A percentile compares a stretch with the other conserved stretches of the same genome.
These are phyloP conservation scores for Kluyveromyces dobzhanskii DNA, from an alignment of 805 yeast genomes.

Conservation along the genomic window DNA sequence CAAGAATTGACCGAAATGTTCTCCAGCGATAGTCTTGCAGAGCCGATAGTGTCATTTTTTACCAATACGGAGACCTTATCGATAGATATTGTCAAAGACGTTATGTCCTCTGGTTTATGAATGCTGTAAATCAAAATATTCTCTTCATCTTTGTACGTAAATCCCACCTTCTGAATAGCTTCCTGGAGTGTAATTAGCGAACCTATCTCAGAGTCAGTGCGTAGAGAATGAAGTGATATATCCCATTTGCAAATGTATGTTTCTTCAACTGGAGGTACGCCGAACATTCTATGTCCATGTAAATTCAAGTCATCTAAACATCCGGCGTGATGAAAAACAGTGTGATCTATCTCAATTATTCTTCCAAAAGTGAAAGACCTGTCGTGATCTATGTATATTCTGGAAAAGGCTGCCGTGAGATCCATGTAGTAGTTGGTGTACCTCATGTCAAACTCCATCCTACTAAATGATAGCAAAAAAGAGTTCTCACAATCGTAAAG, in stretches of 20 bases:
- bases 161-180: constrained; percentile 41
- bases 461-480: constrained; percentile 53
- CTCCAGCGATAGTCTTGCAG: not conserved
- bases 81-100: constrained; percentile 34
- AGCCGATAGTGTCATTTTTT: too few relatives aligned
- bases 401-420: constrained; percentile 64
- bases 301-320: constrained; percentile 42
- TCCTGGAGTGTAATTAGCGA: constrained; percentile 37
- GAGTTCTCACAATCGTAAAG: constrained; percentile 58
- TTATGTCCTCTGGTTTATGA: constrained; percentile 57
- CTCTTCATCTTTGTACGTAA: constrained; percentile 67
- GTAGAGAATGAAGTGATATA: constrained; percentile 54
- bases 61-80: too few relatives aligned
- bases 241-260: constrained; percentile 92
- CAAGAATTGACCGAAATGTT: constrained; percentile 38
- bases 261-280: constrained; percentile 81
- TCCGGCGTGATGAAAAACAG: constrained; percentile 15
- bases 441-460: constrained; percentile 70
- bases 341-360: constrained; percentile 25
- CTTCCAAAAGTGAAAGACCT: constrained; percentile 8
- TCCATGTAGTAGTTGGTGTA: constrained; percentile 93
- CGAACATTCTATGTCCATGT: constrained; percentile 90
- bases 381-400: constrained; percentile 34
- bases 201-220: constrained; percentile 41
- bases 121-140: constrained; percentile 56